Evolutionary conservation across 805 yeast genomes (phyloP).

Genomic region (Barnettozyma populi): DNA sequence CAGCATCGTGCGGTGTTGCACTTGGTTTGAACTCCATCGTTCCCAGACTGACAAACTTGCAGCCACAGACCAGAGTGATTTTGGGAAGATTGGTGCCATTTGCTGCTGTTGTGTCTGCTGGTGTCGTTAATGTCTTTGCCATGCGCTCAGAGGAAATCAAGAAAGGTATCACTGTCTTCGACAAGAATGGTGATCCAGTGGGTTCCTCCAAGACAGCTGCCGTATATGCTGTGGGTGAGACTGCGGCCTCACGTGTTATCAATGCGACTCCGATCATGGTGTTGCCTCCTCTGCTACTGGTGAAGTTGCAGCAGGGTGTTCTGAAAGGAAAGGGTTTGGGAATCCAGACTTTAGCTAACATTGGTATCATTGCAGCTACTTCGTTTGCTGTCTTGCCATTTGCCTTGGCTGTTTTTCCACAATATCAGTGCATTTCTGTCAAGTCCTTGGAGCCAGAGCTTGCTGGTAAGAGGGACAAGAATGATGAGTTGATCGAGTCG

Average conservation of each 20-base stretch:
- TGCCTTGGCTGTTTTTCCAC: slow-evolving; percentile 95
- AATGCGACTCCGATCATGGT: slow-evolving; percentile 98
- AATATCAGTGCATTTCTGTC: slow-evolving; percentile 60
- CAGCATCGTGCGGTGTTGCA: slow-evolving; percentile 94
- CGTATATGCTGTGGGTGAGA: slow-evolving; percentile 88
- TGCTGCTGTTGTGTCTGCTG: slow-evolving; percentile 98
- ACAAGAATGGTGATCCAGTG: slow-evolving; percentile 57
- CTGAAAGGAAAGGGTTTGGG: slow-evolving; percentile 64
- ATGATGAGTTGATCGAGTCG: slow-evolving; percentile 50
- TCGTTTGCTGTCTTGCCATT: slow-evolving; percentile 88
- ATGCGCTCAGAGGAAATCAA: slow-evolving; percentile 95
- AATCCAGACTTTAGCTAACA: slow-evolving; percentile 64
- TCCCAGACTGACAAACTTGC: slow-evolving; percentile 71
- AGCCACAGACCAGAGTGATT: slow-evolving; percentile 64
- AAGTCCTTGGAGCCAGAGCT: slow-evolving; percentile 60
- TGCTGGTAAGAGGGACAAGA: slow-evolving; percentile 50
- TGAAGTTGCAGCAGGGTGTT: slow-evolving; percentile 65
- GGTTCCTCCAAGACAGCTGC: slow-evolving; percentile 87
- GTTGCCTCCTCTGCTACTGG: slow-evolving; percentile 81
- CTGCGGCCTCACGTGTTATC: slow-evolving; percentile 90
- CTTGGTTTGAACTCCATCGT: slow-evolving; percentile 86
- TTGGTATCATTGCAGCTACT: slow-evolving; percentile 81
- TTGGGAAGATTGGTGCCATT: slow-evolving; percentile 90
- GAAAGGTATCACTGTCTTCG: slow-evolving; percentile 73
- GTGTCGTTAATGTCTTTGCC: slow-evolving; percentile 89